Evolutionary conservation across 495 filamentous ascomycete genomes (phyloP), one percentile per base, ranked within the genome.

Genomic region (Neurospora tetrasperma): DNA sequence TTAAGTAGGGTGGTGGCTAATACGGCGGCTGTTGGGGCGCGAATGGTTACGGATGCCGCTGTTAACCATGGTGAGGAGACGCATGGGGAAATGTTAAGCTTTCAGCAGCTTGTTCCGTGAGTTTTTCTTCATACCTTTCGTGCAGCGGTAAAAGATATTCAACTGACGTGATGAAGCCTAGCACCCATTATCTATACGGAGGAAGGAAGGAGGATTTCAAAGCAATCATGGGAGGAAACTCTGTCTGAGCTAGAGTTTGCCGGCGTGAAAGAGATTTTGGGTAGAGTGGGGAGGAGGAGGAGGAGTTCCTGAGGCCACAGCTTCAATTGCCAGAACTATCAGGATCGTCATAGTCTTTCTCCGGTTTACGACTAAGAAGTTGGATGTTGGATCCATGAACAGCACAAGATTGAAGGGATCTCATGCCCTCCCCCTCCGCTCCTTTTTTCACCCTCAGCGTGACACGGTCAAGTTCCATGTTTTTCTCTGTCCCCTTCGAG

Each of bases 211-310:
- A 48, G 70, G 42, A 73, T 83, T 9, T 76, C 73, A 31, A 54
- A 54, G 46, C 70, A 71, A 27, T 68, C 84, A 3, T 86, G 80
- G 82, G 68, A 82, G 46, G 84, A 86, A 72, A 85, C 82, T 8
- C 66, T 85, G 74, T 73, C 74, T 1, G 83, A 85, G 74, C 72
- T 85, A 59, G 73, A 74, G 3, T 85, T 84, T 73, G 81, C 80
- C 18, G 75, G 74, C 46, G 80, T 79, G 23, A 46, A 76, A 23
- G 31, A 43, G 18, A 71, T 69, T 14, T 10, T 71, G 42, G 5
- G 77, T 78, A 54, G 35, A 38, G 23, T 71, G 54, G 71, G 35
- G 35, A 38, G n/a, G 10, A 54, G 69, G 54, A 31, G 27, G 27
- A 73, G n/a, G 10, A 54, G 46, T 54, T 54, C 44, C 9, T 48